Evolutionary conservation across 176 grass and related monocot genomes (phyloP), one percentile per base, ranked within the genome.

Genomic region (Areca catechu): DNA sequence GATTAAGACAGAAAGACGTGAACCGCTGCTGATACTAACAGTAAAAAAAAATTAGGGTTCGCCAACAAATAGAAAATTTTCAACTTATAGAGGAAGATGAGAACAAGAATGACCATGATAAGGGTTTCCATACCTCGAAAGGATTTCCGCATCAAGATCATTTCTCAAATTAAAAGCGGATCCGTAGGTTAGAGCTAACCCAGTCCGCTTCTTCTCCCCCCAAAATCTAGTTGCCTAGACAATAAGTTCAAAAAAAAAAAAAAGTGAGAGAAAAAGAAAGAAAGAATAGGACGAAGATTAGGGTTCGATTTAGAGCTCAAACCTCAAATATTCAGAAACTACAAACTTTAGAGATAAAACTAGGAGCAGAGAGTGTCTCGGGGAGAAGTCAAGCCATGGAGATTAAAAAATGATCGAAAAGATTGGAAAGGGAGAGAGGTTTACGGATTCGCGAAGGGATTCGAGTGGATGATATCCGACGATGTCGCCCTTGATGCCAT

Each of bases 61-160:
- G 34, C 34, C 34, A 14, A 43, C 30, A 43, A 43, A 43, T 43
- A 12, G 9, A 43, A 43, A 43, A 12, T 0, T 43, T 43, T 5
- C 28, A 30, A 6, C 28, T 30, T 30, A 30, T 30, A 30, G 1
- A 43, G 7, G 34, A 43, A 43, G 5, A 25, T 3, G 10, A 43
- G 34, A 43, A 12, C 34, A 43, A 43, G 34, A 43, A 43, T 43
- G 10, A 43, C 34, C 1, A 2, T 2, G 34, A 43, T 43, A 2
- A 43, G 34, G 34, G 1, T 14, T 43, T 43, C 29, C 59, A 10
- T 15, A 80, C 77, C 64, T 81, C 37, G 71, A 21, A 23, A 81
- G 78, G 22, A 81, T 81, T 62, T 81, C 71, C 5, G 71, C 49
- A 53, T 81, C 78, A 15, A 81, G 64, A 81, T 81, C 78, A 25